phyloP scores from a whole-genome alignment of 2,329 filamentous ascomycete species.

The Spiromastix sp. region DNA sequence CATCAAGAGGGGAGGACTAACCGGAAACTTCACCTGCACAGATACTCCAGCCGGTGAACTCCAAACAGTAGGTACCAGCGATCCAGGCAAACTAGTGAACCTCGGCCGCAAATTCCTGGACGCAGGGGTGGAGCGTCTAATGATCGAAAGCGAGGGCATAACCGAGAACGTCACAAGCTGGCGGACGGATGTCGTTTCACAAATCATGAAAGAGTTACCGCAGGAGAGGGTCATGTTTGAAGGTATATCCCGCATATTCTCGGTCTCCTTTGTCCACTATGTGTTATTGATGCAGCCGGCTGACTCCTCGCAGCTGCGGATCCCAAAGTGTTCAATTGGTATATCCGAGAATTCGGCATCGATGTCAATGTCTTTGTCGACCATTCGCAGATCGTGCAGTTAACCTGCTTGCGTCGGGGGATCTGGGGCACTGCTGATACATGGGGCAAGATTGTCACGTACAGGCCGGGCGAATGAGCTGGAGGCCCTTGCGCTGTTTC shows the following conservation, averaged over 20 bases:
- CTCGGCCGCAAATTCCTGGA: slow-evolving; percentile 41
- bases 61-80: slow-evolving; percentile 39
- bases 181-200: slow-evolving; percentile 46
- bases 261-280: not conserved
- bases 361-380: slow-evolving; percentile 50
- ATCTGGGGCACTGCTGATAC: slow-evolving; percentile 49
- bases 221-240: slow-evolving; percentile 49
- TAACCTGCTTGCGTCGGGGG: slow-evolving; percentile 40
- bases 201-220: slow-evolving; percentile 42
- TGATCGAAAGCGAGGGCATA: slow-evolving; percentile 52
- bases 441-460: slow-evolving; percentile 42
- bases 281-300: not conserved
- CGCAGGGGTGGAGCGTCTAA: slow-evolving; percentile 44
- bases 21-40: slow-evolving; percentile 1
- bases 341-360: slow-evolving; percentile 45
- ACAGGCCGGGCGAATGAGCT: slow-evolving; percentile 19
- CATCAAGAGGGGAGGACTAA: not conserved
- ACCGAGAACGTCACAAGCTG: slow-evolving; percentile 46
- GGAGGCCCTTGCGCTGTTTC: no score
- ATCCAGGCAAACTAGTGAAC: slow-evolving; percentile 40
- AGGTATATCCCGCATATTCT: slow-evolving; percentile 7
- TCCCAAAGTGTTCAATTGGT: slow-evolving; percentile 47
- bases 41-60: slow-evolving; percentile 40
- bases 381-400: slow-evolving; percentile 48
- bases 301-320: slow-evolving; percentile 34